Base-by-base conservation (phyloP, 805 yeast species). In the Komagataella kurtzmanii region DNA sequence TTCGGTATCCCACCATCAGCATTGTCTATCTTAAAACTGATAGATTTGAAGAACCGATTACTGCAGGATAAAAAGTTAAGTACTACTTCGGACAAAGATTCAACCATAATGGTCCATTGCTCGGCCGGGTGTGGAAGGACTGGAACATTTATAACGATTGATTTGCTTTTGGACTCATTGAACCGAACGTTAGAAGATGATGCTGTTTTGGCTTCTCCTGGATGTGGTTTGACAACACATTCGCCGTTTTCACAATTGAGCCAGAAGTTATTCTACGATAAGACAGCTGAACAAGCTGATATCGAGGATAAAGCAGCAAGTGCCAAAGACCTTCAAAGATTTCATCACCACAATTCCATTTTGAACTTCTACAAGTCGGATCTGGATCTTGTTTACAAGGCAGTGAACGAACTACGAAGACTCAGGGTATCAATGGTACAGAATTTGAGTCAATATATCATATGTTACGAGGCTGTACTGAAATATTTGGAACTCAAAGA, bases 111-210 rank as follows among this genome's bases (percentile, higher is more conserved):
- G 30, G 79, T 75, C 6, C 83, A 78, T 59, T 78, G 83, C 55
- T 76, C 81, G 1, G 83, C 83, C 0, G 83, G 83, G 0, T 79
- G 81, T 54, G 83, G 83, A 10, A 66, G 83, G 55, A 75, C 82
- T 0, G 81, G 81, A 6, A 72, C 77, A 10, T 76, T 68, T 54
- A 74, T 76, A 14, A 65, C 77, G 2, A 55, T 75, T 24, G 80
- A 76, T 55, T 69, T 66, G 63, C 60, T 70, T 14, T 49, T 67
- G 24, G 65, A 66, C 51, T 40, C 49, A 7, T 24, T 18, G 19
- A 47, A 50, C 53, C n/a, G 51, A 48, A 45, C 14, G 44, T 10
- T 47, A 10, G 49, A 17, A 14, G 30, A 45, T 21, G 23, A 24
- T 18, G 24, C 40, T 30, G 17, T 44, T 17, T 10, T 36, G 17